A percentile compares a stretch with the other conserved stretches of the same genome.
Conservation (phyloP, 2,329 filamentous ascomycete genomes). For the Ramichloridium luteum region DNA sequence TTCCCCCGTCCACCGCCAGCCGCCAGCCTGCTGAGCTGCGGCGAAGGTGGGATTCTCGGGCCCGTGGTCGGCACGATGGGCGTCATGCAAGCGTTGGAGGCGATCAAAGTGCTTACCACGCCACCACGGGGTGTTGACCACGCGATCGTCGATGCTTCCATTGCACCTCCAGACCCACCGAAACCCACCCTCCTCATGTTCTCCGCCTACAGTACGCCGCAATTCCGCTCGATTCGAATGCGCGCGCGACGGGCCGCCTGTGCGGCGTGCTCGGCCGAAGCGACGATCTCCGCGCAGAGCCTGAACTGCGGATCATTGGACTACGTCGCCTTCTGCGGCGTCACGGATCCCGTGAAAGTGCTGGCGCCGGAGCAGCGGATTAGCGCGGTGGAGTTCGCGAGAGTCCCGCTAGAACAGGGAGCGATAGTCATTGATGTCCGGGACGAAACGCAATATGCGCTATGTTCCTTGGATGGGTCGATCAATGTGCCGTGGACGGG, state of each 20-base stretch:
- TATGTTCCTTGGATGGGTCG: conserved; percentile 63
- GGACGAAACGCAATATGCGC: conserved; percentile 70
- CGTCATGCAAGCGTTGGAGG: conserved; percentile 78
- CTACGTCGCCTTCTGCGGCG: conserved; percentile 78
- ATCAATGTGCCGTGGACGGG: conserved; percentile 61
- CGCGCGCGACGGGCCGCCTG: conserved; percentile 58
- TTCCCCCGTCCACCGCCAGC: conserved; percentile 80
- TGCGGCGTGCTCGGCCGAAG: conserved; percentile 57
- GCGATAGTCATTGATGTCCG: conserved; percentile 70
- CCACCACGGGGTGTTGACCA: background rate
- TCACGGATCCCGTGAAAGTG: conserved; percentile 40
- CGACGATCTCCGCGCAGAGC: conserved; percentile 50
- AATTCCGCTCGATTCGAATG: conserved; percentile 66
- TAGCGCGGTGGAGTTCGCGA: conserved; percentile 48
- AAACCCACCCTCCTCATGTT: conserved; percentile 40
- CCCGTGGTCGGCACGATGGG: conserved; percentile 92
- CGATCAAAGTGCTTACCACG: conserved; percentile 62
- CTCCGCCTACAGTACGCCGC: conserved; percentile 39
- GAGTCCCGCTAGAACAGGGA: conserved; percentile 15
- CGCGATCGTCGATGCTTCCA: no score
- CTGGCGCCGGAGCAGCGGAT: conserved; percentile 56
- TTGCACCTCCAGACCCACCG: conserved; percentile 10
- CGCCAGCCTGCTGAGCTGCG: conserved; percentile 71
- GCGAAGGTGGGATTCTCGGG: conserved; percentile 83
- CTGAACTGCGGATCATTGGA: conserved; percentile 58